Evolutionary conservation across 2,329 filamentous ascomycete species (phyloP).

Genomic region (Botrytis tulipae): DNA sequence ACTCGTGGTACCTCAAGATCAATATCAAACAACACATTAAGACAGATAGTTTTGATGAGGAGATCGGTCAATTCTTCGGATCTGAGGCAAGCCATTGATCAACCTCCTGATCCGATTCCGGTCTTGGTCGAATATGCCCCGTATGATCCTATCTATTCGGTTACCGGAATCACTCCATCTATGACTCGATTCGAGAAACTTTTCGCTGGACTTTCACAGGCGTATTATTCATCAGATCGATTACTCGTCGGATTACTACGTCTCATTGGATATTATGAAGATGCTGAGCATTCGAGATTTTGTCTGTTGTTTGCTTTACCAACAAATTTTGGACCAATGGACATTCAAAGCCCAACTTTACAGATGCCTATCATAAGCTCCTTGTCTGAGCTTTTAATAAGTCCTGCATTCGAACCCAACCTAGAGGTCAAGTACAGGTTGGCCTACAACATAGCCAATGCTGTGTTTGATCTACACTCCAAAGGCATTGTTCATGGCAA

Average conservation of each 20-base stretch:
- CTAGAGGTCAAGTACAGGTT: conserved; percentile 75
- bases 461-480: conserved; percentile 70
- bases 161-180: conserved; percentile 61
- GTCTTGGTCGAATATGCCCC: conserved; percentile 70
- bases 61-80: conserved; percentile 30
- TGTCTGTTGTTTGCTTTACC: conserved; percentile 76
- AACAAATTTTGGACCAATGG: conserved; percentile 58
- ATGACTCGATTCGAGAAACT: conserved; percentile 65
- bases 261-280: conserved; percentile 71
- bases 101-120: conserved; percentile 40
- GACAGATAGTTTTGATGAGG: conserved; percentile 39
- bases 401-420: conserved; percentile 57
- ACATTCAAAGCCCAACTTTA: conserved; percentile 48
- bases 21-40: conserved; percentile 39
- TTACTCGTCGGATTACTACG: conserved; percentile 60
- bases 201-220: conserved; percentile 50
- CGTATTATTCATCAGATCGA: conserved; percentile 48
- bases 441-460: conserved; percentile 69
- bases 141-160: conserved; percentile 61
- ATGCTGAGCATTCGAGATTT: conserved; percentile 65
- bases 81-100: conserved; percentile 27
- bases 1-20: conserved; percentile 21
- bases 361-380: conserved; percentile 45
- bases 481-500: conserved; percentile 69
- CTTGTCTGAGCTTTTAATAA: conserved; percentile 52